Percentiles rank a stretch among this genome's conserved stretches.
Evolutionary conservation across 2,329 filamentous ascomycete species (phyloP).

Genomic region (Elsinoe arachidis): DNA sequence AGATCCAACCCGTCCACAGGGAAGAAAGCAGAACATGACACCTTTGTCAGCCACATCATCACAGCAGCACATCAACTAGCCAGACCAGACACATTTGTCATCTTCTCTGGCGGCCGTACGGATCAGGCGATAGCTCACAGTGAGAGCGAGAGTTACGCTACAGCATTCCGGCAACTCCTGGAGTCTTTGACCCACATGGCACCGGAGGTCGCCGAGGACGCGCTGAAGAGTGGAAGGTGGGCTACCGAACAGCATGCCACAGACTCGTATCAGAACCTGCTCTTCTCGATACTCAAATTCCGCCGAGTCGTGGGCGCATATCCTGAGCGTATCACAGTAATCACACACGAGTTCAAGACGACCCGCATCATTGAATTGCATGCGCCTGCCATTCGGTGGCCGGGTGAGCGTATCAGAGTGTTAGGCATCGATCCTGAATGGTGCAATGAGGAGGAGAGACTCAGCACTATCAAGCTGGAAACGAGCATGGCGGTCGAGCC

Average conservation of each 20-base stretch:
- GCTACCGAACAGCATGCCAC: conserved; percentile 64
- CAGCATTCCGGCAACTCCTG: conserved; percentile 14
- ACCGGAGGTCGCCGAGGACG: conserved; percentile 16
- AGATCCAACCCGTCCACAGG: conserved; percentile 27
- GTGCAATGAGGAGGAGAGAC: conserved; percentile 13
- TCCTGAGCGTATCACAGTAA: conserved; percentile 34
- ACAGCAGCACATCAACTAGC: conserved; percentile 51
- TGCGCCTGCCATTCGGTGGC: conserved; percentile 37
- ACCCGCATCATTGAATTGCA: conserved; percentile 33
- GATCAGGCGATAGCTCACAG: conserved; percentile 24
- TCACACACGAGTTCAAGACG: conserved; percentile 42
- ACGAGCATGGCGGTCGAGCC: conserved; percentile 30
- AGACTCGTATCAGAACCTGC: conserved; percentile 77
- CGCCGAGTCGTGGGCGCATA: conserved; percentile 31
- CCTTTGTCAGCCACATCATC: conserved; percentile 68
- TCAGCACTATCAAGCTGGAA: conserved; percentile 30
- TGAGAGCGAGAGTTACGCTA: conserved; percentile 23
- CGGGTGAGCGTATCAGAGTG: conserved; percentile 31
- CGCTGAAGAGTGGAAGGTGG: conserved; percentile 19
- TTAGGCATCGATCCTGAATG: conserved; percentile 37
- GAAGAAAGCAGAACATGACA: conserved; percentile 61
- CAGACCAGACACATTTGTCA: conserved; percentile 43
- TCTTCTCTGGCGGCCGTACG: conserved; percentile 61
- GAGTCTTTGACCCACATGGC: conserved; percentile 12
- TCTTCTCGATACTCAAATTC: conserved; percentile 62